Conservation (phyloP, 257 asterid species). For the Avicennia marina region DNA sequence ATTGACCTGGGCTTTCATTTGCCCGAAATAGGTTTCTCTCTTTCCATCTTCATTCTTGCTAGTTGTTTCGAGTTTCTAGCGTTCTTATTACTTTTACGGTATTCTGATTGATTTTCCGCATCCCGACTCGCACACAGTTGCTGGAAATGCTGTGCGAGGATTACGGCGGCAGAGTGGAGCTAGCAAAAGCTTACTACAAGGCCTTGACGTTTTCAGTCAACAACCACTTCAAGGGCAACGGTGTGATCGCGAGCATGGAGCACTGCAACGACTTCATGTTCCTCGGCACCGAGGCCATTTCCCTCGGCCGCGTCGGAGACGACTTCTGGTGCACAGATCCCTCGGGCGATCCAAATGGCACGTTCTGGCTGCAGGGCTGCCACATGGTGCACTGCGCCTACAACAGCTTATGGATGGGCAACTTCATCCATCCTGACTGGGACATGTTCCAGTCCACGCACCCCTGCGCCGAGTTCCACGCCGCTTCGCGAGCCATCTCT, state of each 20-base stretch:
- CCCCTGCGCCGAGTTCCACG: constrained; percentile 78
- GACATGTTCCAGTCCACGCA: constrained; percentile 87
- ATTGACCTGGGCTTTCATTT: too few relatives aligned
- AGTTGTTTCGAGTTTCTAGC: too few relatives aligned
- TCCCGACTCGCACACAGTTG: neutral
- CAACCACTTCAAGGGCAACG: constrained; percentile 6
- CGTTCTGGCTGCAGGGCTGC: constrained; percentile 77
- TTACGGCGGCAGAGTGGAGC: constrained; percentile 1
- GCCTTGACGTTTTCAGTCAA: neutral
- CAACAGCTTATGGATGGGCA: constrained; percentile 86
- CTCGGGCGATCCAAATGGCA: constrained; percentile 76
- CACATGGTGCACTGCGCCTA: constrained; percentile 90
- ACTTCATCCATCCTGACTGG: constrained; percentile 86
- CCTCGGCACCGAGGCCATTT: constrained; percentile 3
- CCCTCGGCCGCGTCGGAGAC: constrained; percentile 36
- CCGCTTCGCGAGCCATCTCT: constrained; percentile 78
- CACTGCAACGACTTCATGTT: constrained; percentile 10
- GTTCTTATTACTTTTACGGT: too few relatives aligned
- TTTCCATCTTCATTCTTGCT: too few relatives aligned
- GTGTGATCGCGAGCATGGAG: constrained; percentile 6
- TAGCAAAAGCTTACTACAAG: constrained; percentile 1
- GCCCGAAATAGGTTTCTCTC: too few relatives aligned
- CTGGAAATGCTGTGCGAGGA: constrained; percentile 6
- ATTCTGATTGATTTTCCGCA: too few relatives aligned
- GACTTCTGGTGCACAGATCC: constrained; percentile 88